Evolutionary conservation across 495 filamentous ascomycete genomes (phyloP), one percentile per base, ranked within the genome.

Genomic region (Friedmanniomyces endolithicus): DNA sequence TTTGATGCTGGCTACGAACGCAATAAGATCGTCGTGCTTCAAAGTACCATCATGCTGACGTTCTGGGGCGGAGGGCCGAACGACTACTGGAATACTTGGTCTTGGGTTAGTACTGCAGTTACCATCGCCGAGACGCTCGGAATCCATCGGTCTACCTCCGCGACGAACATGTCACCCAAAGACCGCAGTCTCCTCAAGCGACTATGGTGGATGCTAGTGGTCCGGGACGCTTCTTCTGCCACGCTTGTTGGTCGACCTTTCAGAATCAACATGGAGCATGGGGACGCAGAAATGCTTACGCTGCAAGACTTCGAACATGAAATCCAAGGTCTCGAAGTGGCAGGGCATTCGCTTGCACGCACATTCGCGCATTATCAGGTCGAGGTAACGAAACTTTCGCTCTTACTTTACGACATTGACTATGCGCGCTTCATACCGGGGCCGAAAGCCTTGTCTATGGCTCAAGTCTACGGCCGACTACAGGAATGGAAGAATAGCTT

Each of bases 71-170:
- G 23, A 2, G 23, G 24, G 12, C 27, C 34, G 31, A 49, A 56
- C n/a, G 44, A 39, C 25, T 49, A 56, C 33, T 56, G 53, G 53
- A 56, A 56, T 45, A 24, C 45, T 1, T 56, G 29, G 22, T 33
- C 40, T 19, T 56, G 53, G 53, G 37, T 56, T 29, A 23, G 53
- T 16, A 33, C 22, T 17, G 53, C 4, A 11, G 53, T 56, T 27
- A 56, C 53, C 17, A 50, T 56, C n/a, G 53, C 53, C n/a, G 53
- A 48, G 27, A 33, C 53, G 8, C 53, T 56, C 16, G 53, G 53
- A 29, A 40, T 56, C 6, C 44, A 56, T 31, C 41, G 53, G 20
- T 56, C 44, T n/a, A 33, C 20, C 12, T 2, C 27, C 16, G 19
- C 3, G 11, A 40, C 53, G 6, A 33, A 56, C 19, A 37, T 47